These are phyloP conservation scores for Apiotrichum veenhuisii DNA, from an alignment of 1,284 basidiomycete genomes.

Conservation along the genomic window DNA sequence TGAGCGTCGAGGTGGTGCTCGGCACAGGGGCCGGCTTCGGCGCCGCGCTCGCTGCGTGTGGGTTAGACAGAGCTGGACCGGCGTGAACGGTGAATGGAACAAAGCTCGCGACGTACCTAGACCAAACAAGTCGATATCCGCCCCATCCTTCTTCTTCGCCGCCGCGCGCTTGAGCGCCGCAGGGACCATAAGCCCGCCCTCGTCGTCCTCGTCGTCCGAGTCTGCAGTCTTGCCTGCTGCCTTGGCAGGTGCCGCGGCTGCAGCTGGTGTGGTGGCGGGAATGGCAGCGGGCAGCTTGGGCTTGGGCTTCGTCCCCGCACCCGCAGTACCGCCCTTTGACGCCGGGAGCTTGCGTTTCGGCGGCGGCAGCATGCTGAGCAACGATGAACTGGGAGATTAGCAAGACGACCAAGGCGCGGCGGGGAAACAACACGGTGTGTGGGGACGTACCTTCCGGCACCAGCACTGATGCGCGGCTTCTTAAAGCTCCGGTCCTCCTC, in stretches of 20 bases:
- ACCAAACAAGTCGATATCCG: constrained; percentile 44
- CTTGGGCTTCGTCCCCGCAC: constrained; percentile 30
- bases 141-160: constrained; percentile 14
- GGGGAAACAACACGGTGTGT: neutral
- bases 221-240: constrained; percentile 9
- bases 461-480: constrained; percentile 21
- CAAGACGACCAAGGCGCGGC: neutral
- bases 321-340: constrained; percentile 12
- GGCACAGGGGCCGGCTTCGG: constrained; percentile 3
- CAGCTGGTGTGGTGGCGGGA: neutral
- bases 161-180: constrained; percentile 23
- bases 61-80: too few relatives aligned
- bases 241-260: too few relatives aligned
- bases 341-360: constrained; percentile 44
- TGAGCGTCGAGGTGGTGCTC: constrained; percentile 11
- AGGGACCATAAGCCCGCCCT: constrained; percentile 7
- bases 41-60: constrained; percentile 10
- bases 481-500: constrained; percentile 17
- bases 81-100: neutral
- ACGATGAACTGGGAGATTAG: constrained; percentile 31
- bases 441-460: constrained; percentile 9
- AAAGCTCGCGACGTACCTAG: constrained; percentile 26
- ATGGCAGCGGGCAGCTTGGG: neutral
- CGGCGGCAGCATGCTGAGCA: constrained; percentile 47
- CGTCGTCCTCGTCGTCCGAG: constrained; percentile 29